Percentiles rank a stretch among this genome's conserved stretches.
Evolutionary conservation across 495 filamentous ascomycete species (phyloP).

Genomic region (Penicillium ochrochloron): DNA sequence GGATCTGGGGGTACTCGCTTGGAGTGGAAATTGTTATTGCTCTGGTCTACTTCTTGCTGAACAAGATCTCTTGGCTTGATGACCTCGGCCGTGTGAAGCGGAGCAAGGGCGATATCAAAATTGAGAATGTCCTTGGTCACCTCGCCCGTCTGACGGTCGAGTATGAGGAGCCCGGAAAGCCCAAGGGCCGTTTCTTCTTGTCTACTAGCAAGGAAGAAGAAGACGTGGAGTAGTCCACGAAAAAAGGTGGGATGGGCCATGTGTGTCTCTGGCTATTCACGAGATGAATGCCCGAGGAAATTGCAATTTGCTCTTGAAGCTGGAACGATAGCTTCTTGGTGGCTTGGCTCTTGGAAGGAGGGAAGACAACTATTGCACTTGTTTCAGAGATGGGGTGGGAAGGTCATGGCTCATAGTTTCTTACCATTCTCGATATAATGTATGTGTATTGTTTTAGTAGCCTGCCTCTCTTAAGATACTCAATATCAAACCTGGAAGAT

Average conservation of each 20-base stretch:
- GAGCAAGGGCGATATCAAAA: constrained; percentile 67
- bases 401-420: neutral
- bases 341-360: neutral
- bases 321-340: neutral
- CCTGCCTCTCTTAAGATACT: neutral
- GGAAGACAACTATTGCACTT: neutral
- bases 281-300: neutral
- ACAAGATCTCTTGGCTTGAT: constrained; percentile 67
- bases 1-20: constrained; percentile 77
- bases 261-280: neutral
- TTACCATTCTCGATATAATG: neutral
- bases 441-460: neutral
- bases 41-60: constrained; percentile 74
- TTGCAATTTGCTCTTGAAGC: neutral
- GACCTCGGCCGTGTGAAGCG: constrained; percentile 74
- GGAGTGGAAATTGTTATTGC: constrained; percentile 76
- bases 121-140: constrained; percentile 76
- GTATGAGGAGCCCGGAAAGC: constrained; percentile 61
- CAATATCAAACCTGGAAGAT: neutral
- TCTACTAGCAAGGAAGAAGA: constrained; percentile 51
- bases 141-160: constrained; percentile 70
- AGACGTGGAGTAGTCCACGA: constrained; percentile 40
- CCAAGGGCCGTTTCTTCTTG: constrained; percentile 43
- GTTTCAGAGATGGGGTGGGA: neutral
- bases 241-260: neutral